Evolutionary conservation across 768 basidiomycete genomes (phyloP), one percentile per base, ranked within the genome.

Genomic region (Pleurotus sapidus): DNA sequence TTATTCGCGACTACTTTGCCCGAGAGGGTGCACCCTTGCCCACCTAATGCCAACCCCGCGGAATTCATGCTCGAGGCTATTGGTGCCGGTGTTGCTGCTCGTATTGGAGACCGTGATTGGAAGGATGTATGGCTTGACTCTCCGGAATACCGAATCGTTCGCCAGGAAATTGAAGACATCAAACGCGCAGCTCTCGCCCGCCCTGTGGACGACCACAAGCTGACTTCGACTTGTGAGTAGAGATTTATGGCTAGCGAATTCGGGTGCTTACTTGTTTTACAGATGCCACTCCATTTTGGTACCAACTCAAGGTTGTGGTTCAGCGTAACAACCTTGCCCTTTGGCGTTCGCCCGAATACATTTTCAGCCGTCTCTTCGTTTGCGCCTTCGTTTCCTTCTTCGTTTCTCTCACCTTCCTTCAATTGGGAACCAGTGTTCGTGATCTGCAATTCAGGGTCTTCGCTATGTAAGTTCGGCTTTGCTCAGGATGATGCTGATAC

Each of bases 51-150:
- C 65, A 96, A 96, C 68, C 91, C 90, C 20, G 84, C 82, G 0
- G 82, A 92, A 69, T 91, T 83, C 63, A 88, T 89, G 85, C 77
- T 94, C 3, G 87, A 90, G 56, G 90, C 87, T n/a, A 93, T 93
- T 58, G 93, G 93, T 59, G 91, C 92, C 56, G 91, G 91, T 49
- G 79, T 89, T 46, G 78, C 86, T 9, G 80, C 87, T 0, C 79
- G 84, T 48, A 78, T 92, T 38, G 89, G 89, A 1, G 80, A 87
- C 56, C 83, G 84, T 30, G 93, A 96, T 64, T 96, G 94, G 94
- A 85, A 86, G 56, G 84, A 91, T 60, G 76, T 93, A 49, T 96
- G 94, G 94, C 70, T 82, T 15, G 83, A 88, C 38, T 92, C 88
- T 4, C 75, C 83, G 0, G 88, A 95, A 70, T 79, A 64, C 55